Conservation (phyloP, 371 early-diverging fungal species). For the Caulochytrium protostelioides region DNA sequence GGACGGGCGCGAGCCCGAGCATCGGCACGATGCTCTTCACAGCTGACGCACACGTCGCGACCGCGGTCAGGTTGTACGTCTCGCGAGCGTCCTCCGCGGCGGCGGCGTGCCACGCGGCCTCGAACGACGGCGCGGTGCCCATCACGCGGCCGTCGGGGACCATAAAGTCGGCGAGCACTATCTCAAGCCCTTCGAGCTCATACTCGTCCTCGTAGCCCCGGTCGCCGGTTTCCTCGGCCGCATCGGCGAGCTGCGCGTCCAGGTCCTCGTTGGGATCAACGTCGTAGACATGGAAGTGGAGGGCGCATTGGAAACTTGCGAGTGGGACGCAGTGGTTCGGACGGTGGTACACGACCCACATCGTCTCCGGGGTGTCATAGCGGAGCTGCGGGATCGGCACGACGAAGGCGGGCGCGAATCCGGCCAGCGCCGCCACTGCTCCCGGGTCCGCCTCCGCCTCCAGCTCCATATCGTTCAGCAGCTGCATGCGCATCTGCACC, state of each 20-base stretch:
- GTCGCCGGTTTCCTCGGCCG: slow-evolving; percentile 50
- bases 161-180: slow-evolving; percentile 69
- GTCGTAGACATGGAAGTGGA: slow-evolving; percentile 78
- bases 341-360: slow-evolving; percentile 45
- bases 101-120: slow-evolving; percentile 51
- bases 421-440: slow-evolving; percentile 33
- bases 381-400: slow-evolving; percentile 46
- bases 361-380: slow-evolving; percentile 51
- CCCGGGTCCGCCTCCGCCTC: no score
- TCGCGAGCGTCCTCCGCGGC: slow-evolving; percentile 44
- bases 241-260: slow-evolving; percentile 1
- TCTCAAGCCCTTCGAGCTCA: slow-evolving; percentile 65
- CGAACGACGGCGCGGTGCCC: no score
- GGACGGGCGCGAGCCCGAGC: no score
- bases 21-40: slow-evolving; percentile 10
- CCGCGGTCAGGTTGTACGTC: slow-evolving; percentile 61
- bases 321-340: slow-evolving; percentile 12
- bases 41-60: slow-evolving; percentile 32
- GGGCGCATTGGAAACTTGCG: slow-evolving; percentile 54
- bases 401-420: slow-evolving; percentile 20
- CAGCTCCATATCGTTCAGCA: slow-evolving; percentile 18
- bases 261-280: slow-evolving; percentile 77
- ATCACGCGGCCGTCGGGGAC: no score
- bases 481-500: slow-evolving; percentile 43
- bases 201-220: slow-evolving; percentile 91